phyloP scores from a whole-genome alignment of 805 yeast species.

The Hanseniaspora meyeri region DNA sequence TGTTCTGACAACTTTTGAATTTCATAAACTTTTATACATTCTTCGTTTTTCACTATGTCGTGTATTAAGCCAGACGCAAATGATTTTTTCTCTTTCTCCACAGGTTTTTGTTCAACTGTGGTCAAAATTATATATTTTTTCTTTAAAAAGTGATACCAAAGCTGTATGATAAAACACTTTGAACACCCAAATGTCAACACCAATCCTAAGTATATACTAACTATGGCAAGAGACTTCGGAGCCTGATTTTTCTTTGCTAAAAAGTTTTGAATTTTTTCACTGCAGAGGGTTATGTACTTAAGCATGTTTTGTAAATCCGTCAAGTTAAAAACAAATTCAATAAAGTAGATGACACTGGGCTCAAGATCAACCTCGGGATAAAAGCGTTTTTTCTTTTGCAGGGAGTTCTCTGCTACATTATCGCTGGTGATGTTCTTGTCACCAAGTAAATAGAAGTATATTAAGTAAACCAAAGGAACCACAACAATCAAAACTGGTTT shows the following conservation, averaged over 20 bases:
- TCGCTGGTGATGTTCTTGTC: constrained; percentile 17
- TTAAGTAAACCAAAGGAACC: constrained; percentile 45
- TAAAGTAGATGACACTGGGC: constrained; percentile 26
- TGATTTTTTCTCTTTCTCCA: not conserved
- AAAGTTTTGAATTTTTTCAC: constrained; percentile 26
- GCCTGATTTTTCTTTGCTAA: not conserved
- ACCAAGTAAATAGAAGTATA: not conserved
- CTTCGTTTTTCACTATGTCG: not conserved
- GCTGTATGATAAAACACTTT: not conserved
- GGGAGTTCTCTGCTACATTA: constrained; percentile 29
- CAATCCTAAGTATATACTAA: not conserved
- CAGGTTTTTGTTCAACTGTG: not conserved
- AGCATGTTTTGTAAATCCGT: constrained; percentile 61
- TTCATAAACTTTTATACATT: not conserved
- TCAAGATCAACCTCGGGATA: constrained; percentile 18
- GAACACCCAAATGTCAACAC: not conserved
- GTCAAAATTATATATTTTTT: not conserved
- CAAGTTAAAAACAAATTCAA: constrained; percentile 45
- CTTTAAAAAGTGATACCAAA: not conserved
- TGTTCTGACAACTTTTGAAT: not conserved
- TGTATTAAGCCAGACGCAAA: not conserved
- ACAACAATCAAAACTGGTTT: constrained; percentile 58
- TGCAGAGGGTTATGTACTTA: constrained; percentile 30
- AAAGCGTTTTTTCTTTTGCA: constrained; percentile 19
- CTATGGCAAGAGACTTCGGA: not conserved